Conservation (phyloP, 1,284 basidiomycete species). For the Tilletia setariae region DNA sequence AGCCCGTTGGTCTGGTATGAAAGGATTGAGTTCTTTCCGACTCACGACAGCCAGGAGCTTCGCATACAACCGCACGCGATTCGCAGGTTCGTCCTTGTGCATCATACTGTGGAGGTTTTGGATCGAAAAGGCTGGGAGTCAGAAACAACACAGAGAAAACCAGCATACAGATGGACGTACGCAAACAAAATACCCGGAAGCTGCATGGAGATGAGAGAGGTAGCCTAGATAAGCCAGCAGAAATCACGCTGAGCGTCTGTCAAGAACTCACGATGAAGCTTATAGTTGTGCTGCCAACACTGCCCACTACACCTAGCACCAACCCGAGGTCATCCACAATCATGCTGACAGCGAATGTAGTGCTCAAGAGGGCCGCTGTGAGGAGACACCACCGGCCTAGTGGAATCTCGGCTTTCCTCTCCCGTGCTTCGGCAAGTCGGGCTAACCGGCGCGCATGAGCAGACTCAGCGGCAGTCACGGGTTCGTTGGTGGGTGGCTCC, state of each 20-base stretch:
- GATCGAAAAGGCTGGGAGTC: neutral
- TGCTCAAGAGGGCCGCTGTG: slow-evolving; percentile 40
- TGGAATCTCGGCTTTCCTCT: slow-evolving; percentile 20
- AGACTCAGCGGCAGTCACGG: neutral
- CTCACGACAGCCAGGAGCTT: slow-evolving; percentile 4
- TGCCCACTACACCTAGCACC: slow-evolving; percentile 78
- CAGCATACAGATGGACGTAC: slow-evolving; percentile 21
- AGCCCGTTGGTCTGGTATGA: too few relatives aligned
- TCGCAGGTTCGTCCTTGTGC: slow-evolving; percentile 28
- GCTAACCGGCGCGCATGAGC: neutral
- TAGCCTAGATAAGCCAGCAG: neutral
- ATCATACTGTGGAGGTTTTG: slow-evolving; percentile 18
- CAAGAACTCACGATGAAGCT: slow-evolving; percentile 70
- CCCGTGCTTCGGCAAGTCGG: neutral
- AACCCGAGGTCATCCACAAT: slow-evolving; percentile 51
- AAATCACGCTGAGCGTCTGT: neutral
- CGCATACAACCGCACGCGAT: slow-evolving; percentile 23
- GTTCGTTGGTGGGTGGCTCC: neutral
- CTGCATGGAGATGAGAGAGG: neutral
- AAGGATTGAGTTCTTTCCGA: slow-evolving; percentile 17
- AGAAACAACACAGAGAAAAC: neutral
- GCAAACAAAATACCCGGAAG: slow-evolving; percentile 65
- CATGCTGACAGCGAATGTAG: slow-evolving; percentile 42
- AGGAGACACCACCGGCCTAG: slow-evolving; percentile 32
- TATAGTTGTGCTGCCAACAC: slow-evolving; percentile 91